Evolutionary conservation across 2,329 filamentous ascomycete genomes (phyloP), one percentile per base, ranked within the genome.

Genomic region (Chaetomium strumarium): DNA sequence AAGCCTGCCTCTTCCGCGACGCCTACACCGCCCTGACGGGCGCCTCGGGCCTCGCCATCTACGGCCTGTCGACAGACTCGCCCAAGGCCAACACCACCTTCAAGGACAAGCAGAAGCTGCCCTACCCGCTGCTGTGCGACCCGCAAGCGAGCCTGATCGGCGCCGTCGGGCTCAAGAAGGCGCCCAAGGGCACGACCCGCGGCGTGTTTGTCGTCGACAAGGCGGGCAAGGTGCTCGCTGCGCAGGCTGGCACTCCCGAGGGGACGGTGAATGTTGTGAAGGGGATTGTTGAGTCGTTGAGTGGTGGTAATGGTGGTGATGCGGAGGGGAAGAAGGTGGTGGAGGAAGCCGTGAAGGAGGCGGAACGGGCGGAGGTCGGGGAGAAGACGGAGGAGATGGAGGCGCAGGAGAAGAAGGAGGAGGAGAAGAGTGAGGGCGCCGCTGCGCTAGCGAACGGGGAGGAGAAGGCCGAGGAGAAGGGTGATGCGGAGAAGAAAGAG

Each of bases 1-100:
- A 99, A 78, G 93, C 80, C 57, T 96, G 91, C 72, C 77, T 92
- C 61, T 97, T 99, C 79, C 86, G 93, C 65, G 91, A 97, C 76
- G 78, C 83, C 20, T 89, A 95, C 72, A 74, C 78, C 43, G 75
- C 84, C 46, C 79, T 97, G 50, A 92, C 86, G 11, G 79, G 83
- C 29, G 86, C 46, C 29, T 16, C 82, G 51, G 92, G 92, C 9
- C 81, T 95, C 55, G 79, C 84, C 66, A 90, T 99, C 72, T 97
- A 89, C 68, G 93, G 93, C 51, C 83, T 99, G 46, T 95, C 88
- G 57, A 81, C 81, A 62, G 93, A 97, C 74, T 87, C 84, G 44
- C 84, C 90, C 64, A 95, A 93, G 73, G 83, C 90, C 64, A 99
- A 99, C 75, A 91, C 88, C 20, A 89, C 83, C 42, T 99, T 97